Evolutionary conservation across 768 basidiomycete species (phyloP).

Genomic region (Boletellus emodensis): DNA sequence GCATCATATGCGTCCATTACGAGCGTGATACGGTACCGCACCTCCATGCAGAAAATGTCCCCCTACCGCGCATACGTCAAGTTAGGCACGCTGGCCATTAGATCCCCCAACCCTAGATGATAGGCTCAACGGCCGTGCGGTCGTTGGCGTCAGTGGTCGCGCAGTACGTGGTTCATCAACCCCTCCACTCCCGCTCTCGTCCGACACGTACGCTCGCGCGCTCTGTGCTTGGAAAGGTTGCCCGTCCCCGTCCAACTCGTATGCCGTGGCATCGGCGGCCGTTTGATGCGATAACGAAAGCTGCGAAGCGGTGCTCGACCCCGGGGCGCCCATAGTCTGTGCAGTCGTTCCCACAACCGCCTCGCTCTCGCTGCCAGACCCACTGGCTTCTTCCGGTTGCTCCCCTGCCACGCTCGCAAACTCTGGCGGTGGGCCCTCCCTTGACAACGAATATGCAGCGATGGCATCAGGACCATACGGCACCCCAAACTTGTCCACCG

Average conservation of each 20-base stretch:
- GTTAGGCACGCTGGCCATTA: no score
- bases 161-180: conserved; percentile 12
- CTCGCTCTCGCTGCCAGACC: neutral
- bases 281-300: conserved; percentile 1
- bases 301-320: neutral
- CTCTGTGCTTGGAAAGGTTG: neutral
- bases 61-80: no score
- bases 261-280: conserved; percentile 10
- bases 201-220: neutral
- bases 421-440: conserved; percentile 45
- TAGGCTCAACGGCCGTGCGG: conserved; percentile 14
- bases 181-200: neutral
- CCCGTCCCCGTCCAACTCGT: neutral
- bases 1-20: neutral
- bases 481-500: conserved; percentile 63
- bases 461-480: conserved; percentile 76
- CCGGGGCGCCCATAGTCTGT: neutral
- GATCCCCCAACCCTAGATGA: neutral
- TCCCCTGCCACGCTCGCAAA: conserved; percentile 36
- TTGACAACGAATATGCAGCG: conserved; percentile 49
- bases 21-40: no score
- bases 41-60: no score
- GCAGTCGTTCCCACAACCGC: neutral
- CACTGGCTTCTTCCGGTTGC: neutral
- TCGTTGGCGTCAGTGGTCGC: conserved; percentile 11